Evolutionary conservation across 139 green algal species (phyloP).

Genomic region (Gonium pectorale): DNA sequence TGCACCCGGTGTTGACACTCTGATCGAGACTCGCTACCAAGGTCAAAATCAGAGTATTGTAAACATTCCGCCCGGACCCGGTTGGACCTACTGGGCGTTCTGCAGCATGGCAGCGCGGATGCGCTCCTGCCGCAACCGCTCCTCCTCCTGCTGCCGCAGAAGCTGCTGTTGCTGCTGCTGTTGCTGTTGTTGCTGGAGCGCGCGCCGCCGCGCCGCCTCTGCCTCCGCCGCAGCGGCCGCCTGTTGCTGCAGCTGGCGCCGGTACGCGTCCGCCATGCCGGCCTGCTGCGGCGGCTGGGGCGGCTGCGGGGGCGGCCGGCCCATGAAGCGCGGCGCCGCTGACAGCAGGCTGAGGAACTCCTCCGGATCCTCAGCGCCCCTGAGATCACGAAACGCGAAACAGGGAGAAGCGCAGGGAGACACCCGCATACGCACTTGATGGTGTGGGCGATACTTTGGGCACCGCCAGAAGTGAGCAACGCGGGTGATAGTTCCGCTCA

Average conservation of each 20-base stretch:
- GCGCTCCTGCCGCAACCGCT: constrained; percentile 14
- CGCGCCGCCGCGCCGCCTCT: constrained; percentile 6
- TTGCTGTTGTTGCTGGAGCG: background rate
- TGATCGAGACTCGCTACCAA: too few relatives aligned
- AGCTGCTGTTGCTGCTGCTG: too few relatives aligned
- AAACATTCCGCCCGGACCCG: too few relatives aligned
- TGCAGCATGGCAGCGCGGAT: constrained; percentile 9
- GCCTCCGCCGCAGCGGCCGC: constrained; percentile 1
- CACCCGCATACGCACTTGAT: too few relatives aligned
- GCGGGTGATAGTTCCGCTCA: too few relatives aligned
- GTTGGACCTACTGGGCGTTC: background rate
- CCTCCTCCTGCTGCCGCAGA: background rate
- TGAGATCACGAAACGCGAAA: background rate
- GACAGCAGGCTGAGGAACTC: constrained; percentile 26
- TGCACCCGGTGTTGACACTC: too few relatives aligned
- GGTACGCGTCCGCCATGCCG: background rate
- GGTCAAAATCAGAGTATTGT: too few relatives aligned
- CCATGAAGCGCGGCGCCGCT: background rate
- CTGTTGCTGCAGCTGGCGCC: constrained; percentile 10
- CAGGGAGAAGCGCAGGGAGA: too few relatives aligned
- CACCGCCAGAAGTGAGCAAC: too few relatives aligned
- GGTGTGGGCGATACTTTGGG: too few relatives aligned
- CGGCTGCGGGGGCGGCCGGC: background rate
- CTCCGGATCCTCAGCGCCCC: constrained; percentile 22
- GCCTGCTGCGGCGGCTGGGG: background rate